These are phyloP conservation scores for Camelina sativa DNA, from an alignment of 345 rosid species.

Conservation along the genomic window DNA sequence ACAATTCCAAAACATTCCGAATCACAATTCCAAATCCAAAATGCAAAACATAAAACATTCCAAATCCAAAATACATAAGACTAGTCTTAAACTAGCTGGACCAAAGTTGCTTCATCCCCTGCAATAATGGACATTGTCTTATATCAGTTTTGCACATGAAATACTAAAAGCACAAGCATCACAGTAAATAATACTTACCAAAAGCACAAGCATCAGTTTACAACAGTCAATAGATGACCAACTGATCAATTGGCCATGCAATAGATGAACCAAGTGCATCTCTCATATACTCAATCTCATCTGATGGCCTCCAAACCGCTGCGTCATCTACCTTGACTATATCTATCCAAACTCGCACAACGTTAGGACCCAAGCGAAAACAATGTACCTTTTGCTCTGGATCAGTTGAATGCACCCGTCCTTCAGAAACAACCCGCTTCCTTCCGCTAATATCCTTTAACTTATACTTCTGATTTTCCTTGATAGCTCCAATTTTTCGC, in stretches of 20 bases:
- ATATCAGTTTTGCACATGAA: not conserved
- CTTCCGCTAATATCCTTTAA: not conserved
- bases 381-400: not conserved
- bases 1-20: too few species aligned
- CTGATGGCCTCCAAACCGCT: not conserved
- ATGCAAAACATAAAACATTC: too few species aligned
- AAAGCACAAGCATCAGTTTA: not conserved
- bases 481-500: not conserved
- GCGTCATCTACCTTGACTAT: not conserved
- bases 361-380: not conserved
- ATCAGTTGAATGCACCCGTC: not conserved
- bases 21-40: too few species aligned
- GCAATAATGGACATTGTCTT: not conserved
- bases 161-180: not conserved
- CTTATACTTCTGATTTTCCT: not conserved
- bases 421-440: not conserved
- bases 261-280: not conserved
- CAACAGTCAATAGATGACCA: not conserved
- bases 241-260: not conserved
- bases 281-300: not conserved
- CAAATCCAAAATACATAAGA: too few species aligned
- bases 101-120: slow-evolving; percentile 1
- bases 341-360: not conserved
- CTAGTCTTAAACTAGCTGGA: not conserved
- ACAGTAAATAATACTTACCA: not conserved